A percentile compares a stretch with the other conserved stretches of the same genome.
These are phyloP conservation scores for Taxawa tesnikishii DNA, from an alignment of 2,329 filamentous ascomycete genomes.

Conservation along the genomic window DNA sequence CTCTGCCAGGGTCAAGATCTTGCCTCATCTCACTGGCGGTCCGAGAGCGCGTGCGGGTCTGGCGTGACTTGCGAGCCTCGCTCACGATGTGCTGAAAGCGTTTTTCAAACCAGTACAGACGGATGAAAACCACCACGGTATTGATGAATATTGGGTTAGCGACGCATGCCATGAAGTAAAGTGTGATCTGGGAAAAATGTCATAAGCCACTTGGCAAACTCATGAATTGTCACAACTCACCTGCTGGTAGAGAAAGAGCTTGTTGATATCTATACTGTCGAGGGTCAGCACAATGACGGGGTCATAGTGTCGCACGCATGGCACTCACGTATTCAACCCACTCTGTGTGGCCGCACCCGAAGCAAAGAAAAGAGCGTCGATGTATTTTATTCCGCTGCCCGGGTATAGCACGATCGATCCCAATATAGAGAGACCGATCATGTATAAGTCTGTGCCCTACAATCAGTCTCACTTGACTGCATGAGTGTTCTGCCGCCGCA, in stretches of 20 bases:
- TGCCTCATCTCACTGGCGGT: conserved; percentile 33
- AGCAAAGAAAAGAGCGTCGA: conserved; percentile 84
- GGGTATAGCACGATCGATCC: conserved; percentile 68
- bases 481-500: neutral
- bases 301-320: neutral
- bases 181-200: conserved; percentile 42
- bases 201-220: conserved; percentile 2
- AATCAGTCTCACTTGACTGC: neutral
- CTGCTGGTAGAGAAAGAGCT: conserved; percentile 35
- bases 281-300: conserved; percentile 5
- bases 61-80: conserved; percentile 56
- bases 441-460: conserved; percentile 59
- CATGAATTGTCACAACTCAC: conserved; percentile 23
- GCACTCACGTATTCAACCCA: conserved; percentile 63
- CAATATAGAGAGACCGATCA: conserved; percentile 60
- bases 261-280: conserved; percentile 34
- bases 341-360: conserved; percentile 81
- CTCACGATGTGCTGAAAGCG: conserved; percentile 74
- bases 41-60: conserved; percentile 48
- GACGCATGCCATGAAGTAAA: conserved; percentile 60
- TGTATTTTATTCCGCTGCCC: conserved; percentile 54
- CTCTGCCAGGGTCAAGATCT: conserved; percentile 34
- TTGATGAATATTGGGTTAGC: conserved; percentile 79
- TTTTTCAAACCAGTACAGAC: conserved; percentile 97
- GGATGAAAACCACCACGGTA: conserved; percentile 76